Evolutionary conservation across 768 basidiomycete genomes (phyloP), one percentile per base, ranked within the genome.

Genomic region (Trichaptum fuscoviolaceum): DNA sequence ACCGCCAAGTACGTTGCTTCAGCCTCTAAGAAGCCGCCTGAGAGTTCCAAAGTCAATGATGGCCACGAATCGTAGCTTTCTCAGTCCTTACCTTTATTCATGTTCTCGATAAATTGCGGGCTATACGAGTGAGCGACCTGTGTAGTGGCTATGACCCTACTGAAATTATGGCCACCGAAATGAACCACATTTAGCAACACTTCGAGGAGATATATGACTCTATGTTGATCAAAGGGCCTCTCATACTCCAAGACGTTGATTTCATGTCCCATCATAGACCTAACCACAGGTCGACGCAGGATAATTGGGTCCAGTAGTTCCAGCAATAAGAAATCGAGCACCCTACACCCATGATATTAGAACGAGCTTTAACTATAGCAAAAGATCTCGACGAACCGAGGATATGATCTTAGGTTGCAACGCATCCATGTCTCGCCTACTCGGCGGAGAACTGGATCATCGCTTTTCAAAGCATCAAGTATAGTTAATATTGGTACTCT

Each of bases 381-480:
- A n/a, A 25, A 58, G 26, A 23, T 20, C 63, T 80, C 36, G 76
- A 52, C 42, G 42, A 52, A 95, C 95, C 96, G 86, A 66, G 95
- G 80, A 74, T 96, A 96, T 1, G 95, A 96, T 74, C 91, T 92
- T 34, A 98, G 81, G 71, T 88, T 94, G 73, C 93, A 95, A 27
- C 96, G 85, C 91, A 99, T 95, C 97, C 97, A 99, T 0, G 95
- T 95, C 75, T 99, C 96, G 17, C 92, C 93, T 35, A 92, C 82
- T 12, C 94, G 84, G 27, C 91, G 87, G 10, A 91, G 75, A 67
- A 78, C 78, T 8, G 93, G 91, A 69, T 94, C 88, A 35, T 89
- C 87, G 52, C 83, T 88, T 71, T 88, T 89, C 62, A 98, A 77
- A 0, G 89, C 87, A 72, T 96, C 95, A 63, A 99, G 77, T 34